phyloP scores from a whole-genome alignment of 305 asterid species.

The Striga hermonthica region DNA sequence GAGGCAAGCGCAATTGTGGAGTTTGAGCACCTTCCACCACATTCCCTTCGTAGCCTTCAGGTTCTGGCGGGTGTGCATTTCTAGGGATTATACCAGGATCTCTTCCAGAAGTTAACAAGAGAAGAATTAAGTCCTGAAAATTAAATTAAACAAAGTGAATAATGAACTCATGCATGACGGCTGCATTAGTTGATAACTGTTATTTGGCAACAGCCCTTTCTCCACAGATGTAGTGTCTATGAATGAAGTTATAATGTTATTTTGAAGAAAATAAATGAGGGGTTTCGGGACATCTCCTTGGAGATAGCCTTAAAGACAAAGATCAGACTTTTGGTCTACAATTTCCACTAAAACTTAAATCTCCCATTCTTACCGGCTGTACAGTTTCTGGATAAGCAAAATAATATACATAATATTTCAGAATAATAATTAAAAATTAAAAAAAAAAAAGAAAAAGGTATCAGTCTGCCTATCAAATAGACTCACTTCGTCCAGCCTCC shows the following conservation, averaged over 20 bases:
- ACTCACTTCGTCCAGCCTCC: neutral
- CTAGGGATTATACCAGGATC: constrained; percentile 98
- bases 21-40: constrained; percentile 75
- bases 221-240: constrained; percentile 12
- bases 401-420: too few relatives aligned
- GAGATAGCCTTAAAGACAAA: neutral
- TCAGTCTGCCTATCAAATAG: constrained; percentile 2
- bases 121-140: constrained; percentile 74
- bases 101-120: constrained; percentile 86
- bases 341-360: neutral
- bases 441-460: neutral
- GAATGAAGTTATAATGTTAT: constrained; percentile 7
- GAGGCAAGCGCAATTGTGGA: constrained; percentile 81
- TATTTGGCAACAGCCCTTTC: neutral
- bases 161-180: neutral
- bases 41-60: constrained; percentile 73
- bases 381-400: too few relatives aligned
- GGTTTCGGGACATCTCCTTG: neutral
- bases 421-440: neutral
- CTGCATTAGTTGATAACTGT: constrained; percentile 14
- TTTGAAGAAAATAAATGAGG: neutral
- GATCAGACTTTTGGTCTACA: neutral
- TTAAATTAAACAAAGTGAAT: constrained; percentile 17
- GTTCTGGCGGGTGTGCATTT: constrained; percentile 96
- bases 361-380: too few relatives aligned